A percentile compares a stretch with the other conserved stretches of the same genome.
Evolutionary conservation across 73 alveolate genomes (phyloP).

Genomic region (Blepharisma japonicum): DNA sequence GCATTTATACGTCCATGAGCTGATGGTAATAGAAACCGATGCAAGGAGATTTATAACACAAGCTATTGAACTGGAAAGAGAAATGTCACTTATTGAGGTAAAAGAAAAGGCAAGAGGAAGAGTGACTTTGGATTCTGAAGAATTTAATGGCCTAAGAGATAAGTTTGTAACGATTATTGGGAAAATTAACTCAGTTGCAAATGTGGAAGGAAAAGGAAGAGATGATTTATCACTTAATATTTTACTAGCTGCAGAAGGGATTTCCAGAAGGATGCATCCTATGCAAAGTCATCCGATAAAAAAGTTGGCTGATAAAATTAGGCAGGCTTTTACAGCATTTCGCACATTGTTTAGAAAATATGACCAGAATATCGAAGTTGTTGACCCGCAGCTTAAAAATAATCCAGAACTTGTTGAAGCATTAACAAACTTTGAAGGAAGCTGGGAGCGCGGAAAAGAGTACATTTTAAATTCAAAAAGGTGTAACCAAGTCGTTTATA

Average conservation of each 20-base stretch:
- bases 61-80: slow-evolving; percentile 92
- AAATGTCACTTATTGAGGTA: slow-evolving; percentile 74
- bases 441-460: slow-evolving; percentile 85
- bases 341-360: slow-evolving; percentile 76
- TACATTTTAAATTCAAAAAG: slow-evolving; percentile 50
- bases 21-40: slow-evolving; percentile 90
- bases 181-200: slow-evolving; percentile 90
- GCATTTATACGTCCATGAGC: slow-evolving; percentile 79
- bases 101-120: slow-evolving; percentile 87
- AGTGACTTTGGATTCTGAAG: slow-evolving; percentile 35
- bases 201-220: slow-evolving; percentile 94
- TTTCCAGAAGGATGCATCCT: slow-evolving; percentile 62
- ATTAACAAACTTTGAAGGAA: slow-evolving; percentile 76
- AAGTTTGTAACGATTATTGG: slow-evolving; percentile 79
- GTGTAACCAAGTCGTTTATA: slow-evolving; percentile 46
- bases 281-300: slow-evolving; percentile 73
- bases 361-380: slow-evolving; percentile 88
- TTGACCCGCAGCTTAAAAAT: slow-evolving; percentile 91
- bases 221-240: slow-evolving; percentile 86
- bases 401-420: slow-evolving; percentile 89
- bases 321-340: slow-evolving; percentile 39
- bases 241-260: slow-evolving; percentile 86
- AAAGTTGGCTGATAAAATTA: slow-evolving; percentile 78
- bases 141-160: slow-evolving; percentile 51
- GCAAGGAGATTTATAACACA: slow-evolving; percentile 86